Base-by-base conservation (phyloP, 257 asterid genomes). In the Solanum appendiculatum region DNA sequence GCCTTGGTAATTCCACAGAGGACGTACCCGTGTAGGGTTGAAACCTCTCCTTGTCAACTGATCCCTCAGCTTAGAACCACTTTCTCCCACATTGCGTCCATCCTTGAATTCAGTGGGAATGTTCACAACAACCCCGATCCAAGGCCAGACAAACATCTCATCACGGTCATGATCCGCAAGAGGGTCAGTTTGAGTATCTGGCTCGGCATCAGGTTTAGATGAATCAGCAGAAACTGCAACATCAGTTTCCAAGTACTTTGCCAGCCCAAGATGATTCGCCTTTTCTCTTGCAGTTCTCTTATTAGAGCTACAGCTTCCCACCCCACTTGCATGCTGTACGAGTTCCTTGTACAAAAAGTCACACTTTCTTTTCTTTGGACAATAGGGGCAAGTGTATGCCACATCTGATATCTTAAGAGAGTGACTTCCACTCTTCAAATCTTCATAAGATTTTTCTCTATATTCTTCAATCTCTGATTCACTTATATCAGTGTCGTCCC, bases 41-140 rank as follows among this genome's bases (percentile, higher is more conserved):
- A 91, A 93, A 84, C 99, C 99, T 91, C 92, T 89, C 40, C 68
- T 84, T 83, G 54, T 69, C 92, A 90, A 94, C 82, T 92, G 93
- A 23, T 93, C 99, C 91, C 74, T 92, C 69, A 95, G 85, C 85
- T 90, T 94, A 42, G 90, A 88, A 69, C 98, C 96, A 88, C 96
- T 91, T 7, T 95, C 98, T 86, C 94, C 97, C 12, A 89, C 92
- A 91, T 85, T 91, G 82, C 78, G 91, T 33, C 95, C 99, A 86
- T 90, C 86, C 86, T 92, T 89, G 78, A 31, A 77, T 87, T 91
- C 92, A 86, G 91, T 88, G 14, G 94, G 97, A 82, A 95, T 75
- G 89, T 96, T 96, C 85, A 95, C 96, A 89, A 96, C 88, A 46
- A 96, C 68, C 72, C 94, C 98, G 95, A 92, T 95, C 96, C 96